phyloP scores from a whole-genome alignment of 2,329 filamentous ascomycete species.

The Arachnomyces sp. region DNA sequence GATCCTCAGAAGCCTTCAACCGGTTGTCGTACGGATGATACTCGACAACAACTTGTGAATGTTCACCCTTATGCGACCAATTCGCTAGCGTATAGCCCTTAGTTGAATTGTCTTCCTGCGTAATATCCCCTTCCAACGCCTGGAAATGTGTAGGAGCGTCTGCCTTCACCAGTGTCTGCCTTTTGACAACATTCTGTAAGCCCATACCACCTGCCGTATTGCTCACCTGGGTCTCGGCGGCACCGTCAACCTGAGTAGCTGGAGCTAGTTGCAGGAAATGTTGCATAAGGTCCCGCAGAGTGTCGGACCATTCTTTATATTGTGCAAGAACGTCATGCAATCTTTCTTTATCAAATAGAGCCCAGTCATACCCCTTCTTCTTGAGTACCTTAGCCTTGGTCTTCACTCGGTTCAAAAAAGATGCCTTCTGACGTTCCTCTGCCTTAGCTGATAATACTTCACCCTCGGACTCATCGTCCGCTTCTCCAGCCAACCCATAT shows the following conservation, averaged over 20 bases:
- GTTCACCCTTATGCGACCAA: constrained; percentile 11
- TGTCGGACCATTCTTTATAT: constrained; percentile 21
- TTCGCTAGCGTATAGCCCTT: constrained; percentile 16
- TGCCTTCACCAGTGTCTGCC: constrained; percentile 15
- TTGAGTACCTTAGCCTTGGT: constrained; percentile 17
- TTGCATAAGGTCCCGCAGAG: constrained; percentile 22
- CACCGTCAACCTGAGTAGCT: constrained; percentile 6
- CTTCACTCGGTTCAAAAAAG: constrained; percentile 18
- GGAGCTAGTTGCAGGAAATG: constrained; percentile 11
- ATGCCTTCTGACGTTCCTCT: constrained; percentile 13
- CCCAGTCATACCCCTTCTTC: constrained; percentile 23
- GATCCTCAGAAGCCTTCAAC: constrained; percentile 15
- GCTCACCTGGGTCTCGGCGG: too few relatives aligned
- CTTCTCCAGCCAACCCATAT: too few relatives aligned
- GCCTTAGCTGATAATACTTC: constrained; percentile 16
- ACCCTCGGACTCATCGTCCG: constrained; percentile 17
- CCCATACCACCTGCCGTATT: constrained; percentile 15
- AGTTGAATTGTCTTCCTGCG: constrained; percentile 13
- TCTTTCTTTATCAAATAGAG: constrained; percentile 24
- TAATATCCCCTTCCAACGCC: constrained; percentile 15
- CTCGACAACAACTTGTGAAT: constrained; percentile 17
- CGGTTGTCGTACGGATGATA: constrained; percentile 20
- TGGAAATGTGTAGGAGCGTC: constrained; percentile 17
- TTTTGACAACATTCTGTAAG: constrained; percentile 18
- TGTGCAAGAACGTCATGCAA: constrained; percentile 17